A percentile compares a stretch with the other conserved stretches of the same genome.
These are phyloP conservation scores for Aspergillus melleus DNA, from an alignment of 2,329 filamentous ascomycete species.

Conservation along the genomic window DNA sequence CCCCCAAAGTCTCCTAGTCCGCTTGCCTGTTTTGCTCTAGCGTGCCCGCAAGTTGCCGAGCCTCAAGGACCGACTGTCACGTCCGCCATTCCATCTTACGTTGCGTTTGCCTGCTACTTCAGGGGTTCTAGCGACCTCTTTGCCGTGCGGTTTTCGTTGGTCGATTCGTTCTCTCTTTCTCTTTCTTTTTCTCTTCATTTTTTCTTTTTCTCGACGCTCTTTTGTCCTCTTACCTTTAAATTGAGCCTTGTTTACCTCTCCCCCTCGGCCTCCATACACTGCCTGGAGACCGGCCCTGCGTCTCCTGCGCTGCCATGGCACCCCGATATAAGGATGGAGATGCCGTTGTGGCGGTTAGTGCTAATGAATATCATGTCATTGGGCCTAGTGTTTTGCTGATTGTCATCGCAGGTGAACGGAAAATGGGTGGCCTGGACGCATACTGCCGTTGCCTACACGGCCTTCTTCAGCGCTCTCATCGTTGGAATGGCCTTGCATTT, in stretches of 20 bases:
- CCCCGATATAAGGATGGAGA: slow-evolving; percentile 64
- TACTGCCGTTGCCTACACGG: slow-evolving; percentile 76
- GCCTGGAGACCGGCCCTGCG: slow-evolving; percentile 18
- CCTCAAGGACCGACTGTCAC: slow-evolving; percentile 15
- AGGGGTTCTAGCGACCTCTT: slow-evolving; percentile 24
- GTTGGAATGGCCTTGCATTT: slow-evolving; percentile 84
- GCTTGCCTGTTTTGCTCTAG: slow-evolving; percentile 13
- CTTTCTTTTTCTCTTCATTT: slow-evolving; percentile 25
- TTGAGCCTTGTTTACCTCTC: slow-evolving; percentile 16
- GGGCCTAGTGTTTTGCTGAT: slow-evolving; percentile 24
- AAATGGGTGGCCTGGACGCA: slow-evolving; percentile 90
- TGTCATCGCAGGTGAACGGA: slow-evolving; percentile 64
- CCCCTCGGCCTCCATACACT: slow-evolving; percentile 13
- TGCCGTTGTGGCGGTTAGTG: slow-evolving; percentile 59
- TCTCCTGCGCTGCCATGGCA: slow-evolving; percentile 51
- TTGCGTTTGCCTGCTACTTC: slow-evolving; percentile 26
- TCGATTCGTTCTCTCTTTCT: slow-evolving; percentile 22
- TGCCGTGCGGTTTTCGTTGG: slow-evolving; percentile 18
- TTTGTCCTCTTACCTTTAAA: slow-evolving; percentile 23
- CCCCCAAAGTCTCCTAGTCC: slow-evolving; percentile 18
- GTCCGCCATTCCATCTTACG: slow-evolving; percentile 20
- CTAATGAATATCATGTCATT: slow-evolving; percentile 6
- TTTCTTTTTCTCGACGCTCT: slow-evolving; percentile 22
- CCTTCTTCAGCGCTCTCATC: slow-evolving; percentile 82
- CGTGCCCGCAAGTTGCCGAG: slow-evolving; percentile 1